Evolutionary conservation across 441 rosid species (phyloP).

Genomic region (Macaranga tanarius): DNA sequence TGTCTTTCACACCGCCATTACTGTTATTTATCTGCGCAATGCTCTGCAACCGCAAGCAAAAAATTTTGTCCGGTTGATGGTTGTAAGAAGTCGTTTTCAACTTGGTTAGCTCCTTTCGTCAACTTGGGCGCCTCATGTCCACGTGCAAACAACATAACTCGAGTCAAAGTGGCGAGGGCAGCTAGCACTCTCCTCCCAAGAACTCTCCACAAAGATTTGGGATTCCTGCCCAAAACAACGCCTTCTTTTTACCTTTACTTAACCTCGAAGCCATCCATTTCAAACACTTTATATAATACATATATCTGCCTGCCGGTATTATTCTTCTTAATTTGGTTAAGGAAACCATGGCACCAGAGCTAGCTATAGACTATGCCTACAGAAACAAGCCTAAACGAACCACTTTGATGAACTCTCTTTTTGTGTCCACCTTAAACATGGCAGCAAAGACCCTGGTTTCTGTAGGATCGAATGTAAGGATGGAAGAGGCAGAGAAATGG

Average conservation of each 20-base stretch:
- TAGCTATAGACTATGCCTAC: constrained; percentile 5
- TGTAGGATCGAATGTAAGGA: constrained; percentile 46
- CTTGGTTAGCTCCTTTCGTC: no score
- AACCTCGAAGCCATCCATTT: no score
- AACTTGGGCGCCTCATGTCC: no score
- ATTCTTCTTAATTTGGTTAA: not conserved
- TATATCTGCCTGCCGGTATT: not conserved
- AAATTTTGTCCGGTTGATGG: no score
- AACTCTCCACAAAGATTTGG: no score
- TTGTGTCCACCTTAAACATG: constrained; percentile 61
- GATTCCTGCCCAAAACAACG: no score
- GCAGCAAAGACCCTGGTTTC: constrained; percentile 61
- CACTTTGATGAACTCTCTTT: constrained; percentile 47
- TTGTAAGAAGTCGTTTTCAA: no score
- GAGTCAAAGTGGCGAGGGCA: no score
- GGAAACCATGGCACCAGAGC: not conserved
- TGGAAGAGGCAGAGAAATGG: constrained; percentile 44
- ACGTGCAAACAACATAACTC: no score
- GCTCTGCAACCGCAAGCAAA: not conserved
- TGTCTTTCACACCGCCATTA: not conserved
- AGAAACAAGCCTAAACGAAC: constrained; percentile 32
- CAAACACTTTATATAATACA: no score
- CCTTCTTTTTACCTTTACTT: no score
- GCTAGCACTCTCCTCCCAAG: no score
- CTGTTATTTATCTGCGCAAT: not conserved